Percentiles rank a stretch among this genome's conserved stretches.
These are phyloP conservation scores for Trematosphaeria pertusa DNA, from an alignment of 2,329 filamentous ascomycete species.

Conservation along the genomic window DNA sequence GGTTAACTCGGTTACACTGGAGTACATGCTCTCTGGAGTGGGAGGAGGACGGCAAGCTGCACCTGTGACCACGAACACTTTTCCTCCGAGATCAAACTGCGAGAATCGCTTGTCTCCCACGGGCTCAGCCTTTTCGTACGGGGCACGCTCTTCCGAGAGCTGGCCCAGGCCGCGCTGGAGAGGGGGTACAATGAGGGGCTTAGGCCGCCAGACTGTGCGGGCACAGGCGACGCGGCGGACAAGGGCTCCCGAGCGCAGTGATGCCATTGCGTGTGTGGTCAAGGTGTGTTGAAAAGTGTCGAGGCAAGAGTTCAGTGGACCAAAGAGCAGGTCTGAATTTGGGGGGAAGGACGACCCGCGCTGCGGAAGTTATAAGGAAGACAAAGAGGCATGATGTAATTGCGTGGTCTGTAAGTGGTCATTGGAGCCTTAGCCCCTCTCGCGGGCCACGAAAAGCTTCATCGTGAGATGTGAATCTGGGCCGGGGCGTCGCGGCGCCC, in stretches of 20 bases:
- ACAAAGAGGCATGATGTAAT: too few relatives aligned
- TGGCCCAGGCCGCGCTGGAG: constrained; percentile 5
- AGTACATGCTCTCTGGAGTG: constrained; percentile 1
- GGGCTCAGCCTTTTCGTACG: constrained; percentile 25
- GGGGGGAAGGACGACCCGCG: too few relatives aligned
- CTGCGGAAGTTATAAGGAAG: too few relatives aligned
- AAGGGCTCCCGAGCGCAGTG: neutral
- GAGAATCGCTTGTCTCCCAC: constrained; percentile 26
- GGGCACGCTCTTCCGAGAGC: constrained; percentile 15
- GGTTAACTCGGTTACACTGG: constrained; percentile 40
- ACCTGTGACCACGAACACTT: constrained; percentile 61
- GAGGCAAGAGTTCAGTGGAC: too few relatives aligned
- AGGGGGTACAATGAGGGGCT: neutral
- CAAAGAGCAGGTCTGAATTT: too few relatives aligned
- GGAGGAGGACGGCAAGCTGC: constrained; percentile 69
- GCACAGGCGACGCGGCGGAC: neutral
- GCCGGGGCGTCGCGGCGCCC: too few relatives aligned
- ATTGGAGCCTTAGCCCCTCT: too few relatives aligned
- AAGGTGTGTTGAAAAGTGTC: neutral
- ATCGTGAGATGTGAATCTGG: too few relatives aligned
- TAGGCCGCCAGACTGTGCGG: neutral
- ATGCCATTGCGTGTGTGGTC: neutral
- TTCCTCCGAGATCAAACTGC: constrained; percentile 39
- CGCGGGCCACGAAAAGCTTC: too few relatives aligned
- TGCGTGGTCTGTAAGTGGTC: too few relatives aligned